Evolutionary conservation across 495 filamentous ascomycete species (phyloP).

Genomic region (Amorphotheca resinae): DNA sequence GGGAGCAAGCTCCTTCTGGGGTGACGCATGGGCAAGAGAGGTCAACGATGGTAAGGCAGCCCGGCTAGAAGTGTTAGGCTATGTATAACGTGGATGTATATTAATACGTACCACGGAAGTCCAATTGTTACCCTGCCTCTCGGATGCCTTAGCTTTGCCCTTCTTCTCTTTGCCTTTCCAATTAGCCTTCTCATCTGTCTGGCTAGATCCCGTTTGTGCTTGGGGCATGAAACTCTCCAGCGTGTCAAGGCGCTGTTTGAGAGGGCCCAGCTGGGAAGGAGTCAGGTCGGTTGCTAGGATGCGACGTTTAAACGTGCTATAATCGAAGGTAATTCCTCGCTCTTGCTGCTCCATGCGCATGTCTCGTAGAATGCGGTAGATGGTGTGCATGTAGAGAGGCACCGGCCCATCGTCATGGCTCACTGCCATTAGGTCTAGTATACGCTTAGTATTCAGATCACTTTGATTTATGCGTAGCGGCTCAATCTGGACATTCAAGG

Average conservation of each 20-base stretch:
- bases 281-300: conserved; percentile 28
- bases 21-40: conserved; percentile 60
- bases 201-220: no score
- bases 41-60: conserved; percentile 59
- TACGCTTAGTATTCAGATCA: conserved; percentile 49
- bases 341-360: conserved; percentile 38
- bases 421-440: conserved; percentile 59
- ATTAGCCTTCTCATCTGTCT: no score
- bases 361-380: conserved; percentile 46
- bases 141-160: not conserved
- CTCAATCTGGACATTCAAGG: conserved; percentile 35
- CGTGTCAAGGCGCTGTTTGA: conserved; percentile 43
- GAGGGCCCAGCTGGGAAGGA: conserved; percentile 32
- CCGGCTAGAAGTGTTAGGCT: conserved; percentile 23
- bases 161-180: not conserved
- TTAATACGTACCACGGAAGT: conserved; percentile 16
- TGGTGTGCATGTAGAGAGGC: conserved; percentile 52
- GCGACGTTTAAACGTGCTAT: conserved; percentile 32
- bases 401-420: conserved; percentile 28
- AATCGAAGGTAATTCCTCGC: conserved; percentile 33
- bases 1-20: conserved; percentile 47
- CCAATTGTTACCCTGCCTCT: conserved; percentile 24
- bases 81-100: conserved; percentile 11
- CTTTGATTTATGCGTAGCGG: conserved; percentile 43
- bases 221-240: conserved; percentile 44